These are phyloP conservation scores for Trichophyton benhamiae DNA, from an alignment of 2,329 filamentous ascomycete species.

Conservation along the genomic window DNA sequence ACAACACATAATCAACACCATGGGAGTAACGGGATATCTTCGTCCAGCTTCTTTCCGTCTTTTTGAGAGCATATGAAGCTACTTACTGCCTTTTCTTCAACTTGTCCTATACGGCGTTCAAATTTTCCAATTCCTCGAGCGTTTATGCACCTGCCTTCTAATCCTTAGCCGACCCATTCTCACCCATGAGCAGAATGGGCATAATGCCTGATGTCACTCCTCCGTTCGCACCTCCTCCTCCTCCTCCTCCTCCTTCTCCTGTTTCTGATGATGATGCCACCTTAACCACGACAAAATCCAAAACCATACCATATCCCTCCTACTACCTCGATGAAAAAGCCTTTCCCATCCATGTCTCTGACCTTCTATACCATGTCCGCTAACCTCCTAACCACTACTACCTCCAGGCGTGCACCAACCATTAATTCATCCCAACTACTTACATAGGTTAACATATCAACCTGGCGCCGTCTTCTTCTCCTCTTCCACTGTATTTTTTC, in stretches of 20 bases:
- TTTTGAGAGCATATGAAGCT: constrained; percentile 2
- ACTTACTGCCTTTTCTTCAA: not conserved
- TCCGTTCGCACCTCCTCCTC: not conserved
- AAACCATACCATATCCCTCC: not conserved
- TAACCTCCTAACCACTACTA: not conserved
- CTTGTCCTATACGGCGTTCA: not conserved
- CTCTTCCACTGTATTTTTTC: not conserved
- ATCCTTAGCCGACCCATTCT: not conserved
- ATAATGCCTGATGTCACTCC: not conserved
- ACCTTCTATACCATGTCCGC: constrained; percentile 1
- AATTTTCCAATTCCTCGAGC: not conserved
- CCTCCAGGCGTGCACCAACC: not conserved
- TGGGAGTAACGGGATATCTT: not conserved
- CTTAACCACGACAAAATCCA: not conserved
- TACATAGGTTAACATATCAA: not conserved
- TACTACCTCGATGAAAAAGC: not conserved
- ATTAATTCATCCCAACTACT: not conserved
- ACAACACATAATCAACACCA: not conserved
- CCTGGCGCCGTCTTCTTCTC: not conserved
- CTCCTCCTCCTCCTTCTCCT: not conserved
- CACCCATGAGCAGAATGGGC: not conserved
- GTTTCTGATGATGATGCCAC: not conserved
- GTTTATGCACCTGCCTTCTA: not conserved
- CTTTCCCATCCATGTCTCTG: not conserved
- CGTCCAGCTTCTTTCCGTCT: not conserved